Conservation (phyloP, 495 filamentous ascomycete species). For the Tirmania nivea region DNA sequence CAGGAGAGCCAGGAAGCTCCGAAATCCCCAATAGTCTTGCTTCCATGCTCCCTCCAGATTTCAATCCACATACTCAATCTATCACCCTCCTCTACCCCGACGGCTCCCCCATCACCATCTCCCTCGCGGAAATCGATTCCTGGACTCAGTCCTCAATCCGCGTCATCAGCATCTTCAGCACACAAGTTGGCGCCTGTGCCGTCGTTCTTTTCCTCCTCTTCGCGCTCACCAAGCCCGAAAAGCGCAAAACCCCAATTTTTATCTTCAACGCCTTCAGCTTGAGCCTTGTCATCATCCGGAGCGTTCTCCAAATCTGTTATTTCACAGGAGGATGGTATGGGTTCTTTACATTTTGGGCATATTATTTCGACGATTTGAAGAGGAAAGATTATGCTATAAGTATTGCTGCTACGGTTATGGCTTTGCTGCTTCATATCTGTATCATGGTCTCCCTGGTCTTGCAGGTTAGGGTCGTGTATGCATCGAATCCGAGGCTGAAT, state of each 20-base stretch:
- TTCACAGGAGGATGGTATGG: constrained; percentile 40
- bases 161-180: constrained; percentile 44
- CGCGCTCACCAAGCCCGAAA: constrained; percentile 39
- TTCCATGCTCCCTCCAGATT: constrained; percentile 8
- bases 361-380: constrained; percentile 30
- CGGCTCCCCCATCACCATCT: constrained; percentile 31
- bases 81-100: constrained; percentile 31
- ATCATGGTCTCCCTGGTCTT: constrained; percentile 46
- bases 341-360: constrained; percentile 22
- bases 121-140: constrained; percentile 27
- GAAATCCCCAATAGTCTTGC: background rate
- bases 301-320: constrained; percentile 35
- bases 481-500: constrained; percentile 23
- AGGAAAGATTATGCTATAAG: constrained; percentile 27
- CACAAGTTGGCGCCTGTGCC: constrained; percentile 52
- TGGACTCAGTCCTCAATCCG: constrained; percentile 29
- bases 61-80: constrained; percentile 38
- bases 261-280: constrained; percentile 41
- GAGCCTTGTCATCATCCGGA: constrained; percentile 34
- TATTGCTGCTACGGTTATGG: constrained; percentile 31
- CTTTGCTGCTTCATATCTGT: constrained; percentile 35
- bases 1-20: too few relatives aligned
- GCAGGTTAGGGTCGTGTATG: constrained; percentile 48
- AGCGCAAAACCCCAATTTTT: constrained; percentile 39
- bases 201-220: constrained; percentile 43